Conservation (phyloP, 2,329 filamentous ascomycete genomes). For the Aspergillus fumigatus region DNA sequence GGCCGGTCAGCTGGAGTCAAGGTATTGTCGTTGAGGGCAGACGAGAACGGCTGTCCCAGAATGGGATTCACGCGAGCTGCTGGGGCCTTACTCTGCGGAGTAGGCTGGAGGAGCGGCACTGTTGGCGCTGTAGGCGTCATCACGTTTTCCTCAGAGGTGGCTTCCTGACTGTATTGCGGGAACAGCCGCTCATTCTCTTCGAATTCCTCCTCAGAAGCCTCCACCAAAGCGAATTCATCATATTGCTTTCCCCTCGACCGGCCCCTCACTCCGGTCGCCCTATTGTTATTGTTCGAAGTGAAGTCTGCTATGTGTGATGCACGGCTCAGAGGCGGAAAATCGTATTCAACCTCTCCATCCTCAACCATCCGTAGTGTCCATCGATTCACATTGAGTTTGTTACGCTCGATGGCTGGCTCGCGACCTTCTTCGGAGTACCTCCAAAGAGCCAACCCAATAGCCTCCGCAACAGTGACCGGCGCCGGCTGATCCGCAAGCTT, state of each 20-base stretch:
- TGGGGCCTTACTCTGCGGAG: slow-evolving; percentile 19
- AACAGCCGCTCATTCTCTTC: slow-evolving; percentile 56
- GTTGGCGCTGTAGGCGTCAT: slow-evolving; percentile 19
- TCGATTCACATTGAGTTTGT: slow-evolving; percentile 56
- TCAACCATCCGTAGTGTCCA: slow-evolving; percentile 66
- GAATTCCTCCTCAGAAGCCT: slow-evolving; percentile 53
- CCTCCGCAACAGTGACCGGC: slow-evolving; percentile 56
- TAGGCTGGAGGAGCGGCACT: slow-evolving; percentile 16
- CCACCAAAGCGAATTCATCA: slow-evolving; percentile 63
- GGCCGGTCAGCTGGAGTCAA: slow-evolving; percentile 45
- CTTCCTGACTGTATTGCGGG: slow-evolving; percentile 44
- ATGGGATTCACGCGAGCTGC: slow-evolving; percentile 37
- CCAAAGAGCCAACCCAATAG: slow-evolving; percentile 61
- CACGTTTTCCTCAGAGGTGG: slow-evolving; percentile 28
- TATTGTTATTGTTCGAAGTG: slow-evolving; percentile 65
- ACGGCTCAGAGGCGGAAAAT: slow-evolving; percentile 58
- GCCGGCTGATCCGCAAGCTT: slow-evolving; percentile 47
- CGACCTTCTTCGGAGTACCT: slow-evolving; percentile 56
- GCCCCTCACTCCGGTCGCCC: slow-evolving; percentile 49
- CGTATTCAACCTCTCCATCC: slow-evolving; percentile 62
- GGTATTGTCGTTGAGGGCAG: slow-evolving; percentile 42
- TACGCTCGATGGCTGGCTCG: slow-evolving; percentile 48
- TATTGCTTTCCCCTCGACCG: slow-evolving; percentile 60
- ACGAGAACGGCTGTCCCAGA: slow-evolving; percentile 43
- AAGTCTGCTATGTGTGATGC: slow-evolving; percentile 59